Conservation (phyloP, 306 rosid genomes). For the Oxytropis ochrocephala region DNA sequence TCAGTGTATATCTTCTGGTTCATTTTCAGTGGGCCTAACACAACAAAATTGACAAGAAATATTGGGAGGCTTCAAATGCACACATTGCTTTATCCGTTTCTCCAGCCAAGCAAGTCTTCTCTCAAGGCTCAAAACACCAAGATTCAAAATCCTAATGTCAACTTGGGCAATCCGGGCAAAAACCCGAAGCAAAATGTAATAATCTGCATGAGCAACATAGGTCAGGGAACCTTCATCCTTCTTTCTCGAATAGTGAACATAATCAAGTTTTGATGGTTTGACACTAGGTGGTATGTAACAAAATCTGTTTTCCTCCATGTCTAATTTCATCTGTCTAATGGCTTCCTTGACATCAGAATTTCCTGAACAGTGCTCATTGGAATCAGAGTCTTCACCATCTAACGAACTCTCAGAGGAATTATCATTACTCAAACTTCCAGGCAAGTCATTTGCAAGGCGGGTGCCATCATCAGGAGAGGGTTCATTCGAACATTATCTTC, state of each 20-base stretch:
- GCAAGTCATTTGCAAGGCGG: no score
- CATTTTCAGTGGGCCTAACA: conserved; percentile 25
- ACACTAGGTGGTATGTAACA: conserved; percentile 59
- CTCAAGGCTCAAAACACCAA: conserved; percentile 66
- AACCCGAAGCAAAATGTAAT: conserved; percentile 76
- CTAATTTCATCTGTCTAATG: conserved; percentile 49
- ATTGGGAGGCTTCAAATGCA: conserved; percentile 40
- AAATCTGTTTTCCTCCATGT: conserved; percentile 86
- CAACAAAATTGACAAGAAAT: conserved; percentile 60
- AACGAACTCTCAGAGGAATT: conserved; percentile 22
- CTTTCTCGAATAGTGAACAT: conserved; percentile 74
- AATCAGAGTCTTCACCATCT: conserved; percentile 17
- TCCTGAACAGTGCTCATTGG: conserved; percentile 16
- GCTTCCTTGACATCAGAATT: conserved; percentile 36
- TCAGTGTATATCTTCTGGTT: conserved; percentile 18
- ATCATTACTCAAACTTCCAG: background rate
- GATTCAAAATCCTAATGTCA: conserved; percentile 65
- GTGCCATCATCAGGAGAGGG: no score
- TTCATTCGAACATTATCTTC: no score
- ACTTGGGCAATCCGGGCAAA: conserved; percentile 66
- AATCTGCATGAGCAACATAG: conserved; percentile 83
- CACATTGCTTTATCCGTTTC: conserved; percentile 37
- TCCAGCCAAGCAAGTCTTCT: conserved; percentile 77
- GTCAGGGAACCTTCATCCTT: conserved; percentile 49
- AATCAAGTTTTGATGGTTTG: conserved; percentile 36